Evolutionary conservation across 371 early-diverging fungal genomes (phyloP), one percentile per base, ranked within the genome.

Genomic region (Mucor indicus): DNA sequence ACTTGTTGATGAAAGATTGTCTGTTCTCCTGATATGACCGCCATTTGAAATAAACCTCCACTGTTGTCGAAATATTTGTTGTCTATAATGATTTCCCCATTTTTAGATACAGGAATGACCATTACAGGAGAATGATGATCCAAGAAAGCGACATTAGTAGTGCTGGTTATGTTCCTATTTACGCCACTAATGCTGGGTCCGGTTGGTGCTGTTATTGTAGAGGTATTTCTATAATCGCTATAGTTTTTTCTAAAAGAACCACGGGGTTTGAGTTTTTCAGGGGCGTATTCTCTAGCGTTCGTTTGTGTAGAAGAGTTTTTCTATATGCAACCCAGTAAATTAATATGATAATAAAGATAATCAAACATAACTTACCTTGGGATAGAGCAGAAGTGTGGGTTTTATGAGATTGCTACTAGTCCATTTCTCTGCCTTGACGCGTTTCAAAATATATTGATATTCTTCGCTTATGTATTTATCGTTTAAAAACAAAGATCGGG

Each of bases 391-490:
- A 13, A 72, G 38, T 4, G 77, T 66, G 8, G 83, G 83, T 32
- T 82, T 74, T 1, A 57, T 52, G 20, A 82, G 53, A 9, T 72
- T 62, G 36, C 69, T 78, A 1, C 80, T 79, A 2, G 64, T 65
- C 72, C 75, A 79, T 48, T 80, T 77, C 6, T 66, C 70, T 1
- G 67, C 39, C 31, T 67, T 63, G 4, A 64, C 48, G 25, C 83
- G 60, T 16, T 80, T 75, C 39, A 82, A 23, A 5, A 82, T 72
- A 43, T 82, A 82, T 24, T 80, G 73, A 37, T 80, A 69, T 22
- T 82, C 83, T 41, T 82, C 80, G 7, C 80, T 66, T 1, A 82
- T 44, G 4, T 60, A 57, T 4, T 75, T 68, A 16, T 76, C 77
- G 4, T 57, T 50, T 16, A 72, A 39, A 42, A 63, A 72, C 0